phyloP scores from a whole-genome alignment of 805 yeast genomes.

The Teunomyces barrocoloradensis region DNA sequence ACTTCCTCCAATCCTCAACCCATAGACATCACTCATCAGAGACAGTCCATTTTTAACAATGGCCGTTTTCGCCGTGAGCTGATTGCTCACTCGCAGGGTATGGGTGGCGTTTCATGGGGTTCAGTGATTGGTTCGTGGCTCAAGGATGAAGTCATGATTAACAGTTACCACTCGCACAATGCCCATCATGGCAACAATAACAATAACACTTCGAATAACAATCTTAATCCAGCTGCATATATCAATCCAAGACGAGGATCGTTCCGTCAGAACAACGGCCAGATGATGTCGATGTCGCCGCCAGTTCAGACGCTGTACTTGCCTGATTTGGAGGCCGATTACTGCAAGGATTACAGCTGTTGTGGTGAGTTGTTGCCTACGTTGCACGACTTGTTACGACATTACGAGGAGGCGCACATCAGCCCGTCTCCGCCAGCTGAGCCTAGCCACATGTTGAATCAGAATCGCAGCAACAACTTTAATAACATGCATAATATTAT shows the following conservation, averaged over 20 bases:
- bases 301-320: slow-evolving; percentile 74
- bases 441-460: slow-evolving; percentile 27
- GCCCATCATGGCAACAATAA: slow-evolving; percentile 9
- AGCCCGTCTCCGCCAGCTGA: slow-evolving; percentile 49
- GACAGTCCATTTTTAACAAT: slow-evolving; percentile 39
- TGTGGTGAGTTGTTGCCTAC: slow-evolving; percentile 93
- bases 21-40: slow-evolving; percentile 40
- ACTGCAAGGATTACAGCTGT: slow-evolving; percentile 94
- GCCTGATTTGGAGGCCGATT: slow-evolving; percentile 91
- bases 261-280: slow-evolving; percentile 24
- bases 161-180: slow-evolving; percentile 15
- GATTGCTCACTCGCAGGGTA: slow-evolving; percentile 93
- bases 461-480: slow-evolving; percentile 31
- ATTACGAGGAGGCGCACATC: slow-evolving; percentile 95
- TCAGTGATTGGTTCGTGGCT: slow-evolving; percentile 94
- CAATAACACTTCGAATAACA: slow-evolving; percentile 8
- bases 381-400: slow-evolving; percentile 86
- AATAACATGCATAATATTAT: slow-evolving; percentile 56
- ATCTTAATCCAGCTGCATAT: slow-evolving; percentile 17
- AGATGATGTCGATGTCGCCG: slow-evolving; percentile 49
- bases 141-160: slow-evolving; percentile 82
- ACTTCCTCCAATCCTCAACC: slow-evolving; percentile 34
- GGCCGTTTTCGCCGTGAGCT: slow-evolving; percentile 74
- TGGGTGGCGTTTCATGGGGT: slow-evolving; percentile 98
- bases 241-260: slow-evolving; percentile 40